Base-by-base conservation (phyloP, 108 stramenopile species). In the Pseudonitzschia multistriata region DNA sequence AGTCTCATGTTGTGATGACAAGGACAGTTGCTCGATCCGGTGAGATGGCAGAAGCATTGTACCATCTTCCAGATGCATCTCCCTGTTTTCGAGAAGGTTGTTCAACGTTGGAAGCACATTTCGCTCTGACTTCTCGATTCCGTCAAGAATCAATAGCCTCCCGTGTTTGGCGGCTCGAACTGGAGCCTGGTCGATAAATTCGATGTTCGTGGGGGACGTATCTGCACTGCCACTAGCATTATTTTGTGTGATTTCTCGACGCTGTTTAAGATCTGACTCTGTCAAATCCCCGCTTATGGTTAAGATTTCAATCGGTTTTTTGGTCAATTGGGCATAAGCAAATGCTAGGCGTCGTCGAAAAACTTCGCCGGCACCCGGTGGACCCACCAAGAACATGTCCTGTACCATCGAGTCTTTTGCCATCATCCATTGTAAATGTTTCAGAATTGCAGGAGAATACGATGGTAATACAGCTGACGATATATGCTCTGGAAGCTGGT, bases 41-140 rank as follows among this genome's bases (percentile, higher is more conserved):
- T 72, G 37, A 35, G 35, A 62, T 35, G 71, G 53, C 25, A 73
- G 36, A 13, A 80, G 65, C 21, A 81, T 49, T 29, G 64, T 73
- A 5, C 94, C 94, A 75, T 94, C 92, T 37, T 94, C 92, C 55
- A 97, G 74, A 21, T 77, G 76, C 49, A 94, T 74, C 56, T 89
- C 89, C 35, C 94, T 77, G 72, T 97, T 88, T 73, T 94, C 93
- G 49, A 95, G 50, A 14, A 96, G 69, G 71, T 95, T 93, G 65
- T 93, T 94, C 48, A 97, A 65, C 27, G 92, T 90, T 3, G 94
- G 92, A 29, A 97, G 77, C 0, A 95, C 93, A 74, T 93, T 91
- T 11, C 94, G 71, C 50, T 90, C 89, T 19, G 90, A 90, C 48
- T 85, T 84, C 57, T 96, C 88, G n/a, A 96, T 53, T 15, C 92